These are phyloP conservation scores for Aspergillus pseudoviridinutans DNA, from an alignment of 2,329 filamentous ascomycete genomes.

Conservation along the genomic window DNA sequence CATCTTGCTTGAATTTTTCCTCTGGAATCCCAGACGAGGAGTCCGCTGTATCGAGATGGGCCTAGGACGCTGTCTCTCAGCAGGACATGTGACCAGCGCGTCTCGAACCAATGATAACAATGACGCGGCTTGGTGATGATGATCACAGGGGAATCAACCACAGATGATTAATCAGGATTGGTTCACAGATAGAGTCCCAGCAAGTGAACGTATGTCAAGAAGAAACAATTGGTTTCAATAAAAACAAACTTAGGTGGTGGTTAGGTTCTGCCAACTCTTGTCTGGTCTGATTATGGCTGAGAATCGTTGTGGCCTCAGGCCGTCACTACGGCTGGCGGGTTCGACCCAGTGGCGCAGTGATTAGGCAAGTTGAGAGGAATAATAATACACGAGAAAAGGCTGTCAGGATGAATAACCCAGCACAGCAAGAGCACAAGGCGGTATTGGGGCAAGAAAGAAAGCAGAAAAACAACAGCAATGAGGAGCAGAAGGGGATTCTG, in stretches of 20 bases:
- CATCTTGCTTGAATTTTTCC: slow-evolving; percentile 23
- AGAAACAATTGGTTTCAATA: background rate
- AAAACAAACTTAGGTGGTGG: background rate
- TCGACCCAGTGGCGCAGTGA: slow-evolving; percentile 8
- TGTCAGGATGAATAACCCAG: background rate
- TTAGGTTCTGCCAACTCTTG: background rate
- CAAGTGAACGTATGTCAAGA: background rate
- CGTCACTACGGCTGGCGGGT: slow-evolving; percentile 6
- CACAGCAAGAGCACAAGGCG: background rate
- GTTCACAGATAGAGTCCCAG: background rate
- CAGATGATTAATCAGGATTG: background rate
- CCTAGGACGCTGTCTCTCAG: background rate
- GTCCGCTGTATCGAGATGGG: background rate
- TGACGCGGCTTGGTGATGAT: background rate
- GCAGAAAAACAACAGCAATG: slow-evolving; percentile 6
- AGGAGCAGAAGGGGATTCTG: background rate
- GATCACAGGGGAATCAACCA: background rate
- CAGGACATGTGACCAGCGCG: slow-evolving; percentile 13
- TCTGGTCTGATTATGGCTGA: background rate
- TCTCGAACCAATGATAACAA: slow-evolving; percentile 3
- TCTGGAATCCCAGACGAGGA: slow-evolving; percentile 9
- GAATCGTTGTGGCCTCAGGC: slow-evolving; percentile 4
- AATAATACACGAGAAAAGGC: slow-evolving; percentile 3
- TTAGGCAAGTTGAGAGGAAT: background rate
- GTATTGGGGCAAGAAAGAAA: background rate